Percentiles rank a stretch among this genome's conserved stretches.
These are phyloP conservation scores for Chlorella sp. DNA, from an alignment of 139 green algal species.

Conservation along the genomic window DNA sequence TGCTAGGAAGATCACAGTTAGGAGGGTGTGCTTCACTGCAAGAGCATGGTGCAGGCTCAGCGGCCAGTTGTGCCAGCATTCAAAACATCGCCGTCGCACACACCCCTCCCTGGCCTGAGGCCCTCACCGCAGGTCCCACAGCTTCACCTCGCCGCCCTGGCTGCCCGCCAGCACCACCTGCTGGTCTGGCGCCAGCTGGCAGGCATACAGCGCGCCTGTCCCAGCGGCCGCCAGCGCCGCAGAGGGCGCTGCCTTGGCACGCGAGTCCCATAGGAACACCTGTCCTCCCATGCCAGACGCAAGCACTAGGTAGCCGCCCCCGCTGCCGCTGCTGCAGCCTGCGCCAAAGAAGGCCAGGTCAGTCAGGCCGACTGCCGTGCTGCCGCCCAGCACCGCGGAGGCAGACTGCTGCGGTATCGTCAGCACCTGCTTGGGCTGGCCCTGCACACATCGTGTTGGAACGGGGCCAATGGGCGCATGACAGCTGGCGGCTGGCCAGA, in stretches of 20 bases:
- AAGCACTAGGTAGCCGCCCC: not conserved
- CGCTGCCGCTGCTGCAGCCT: not conserved
- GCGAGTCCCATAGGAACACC: constrained; percentile 34
- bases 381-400: not conserved
- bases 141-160: constrained; percentile 34
- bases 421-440: not conserved
- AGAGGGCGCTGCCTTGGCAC: not conserved
- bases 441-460: not conserved
- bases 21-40: too few relatives aligned
- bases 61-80: too few relatives aligned
- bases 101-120: too few relatives aligned
- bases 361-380: constrained; percentile 20
- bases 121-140: constrained; percentile 35
- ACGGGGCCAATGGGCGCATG: too few relatives aligned
- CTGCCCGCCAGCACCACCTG: constrained; percentile 35
- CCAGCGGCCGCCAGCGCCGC: not conserved
- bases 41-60: too few relatives aligned
- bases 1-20: too few relatives aligned
- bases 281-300: constrained; percentile 19
- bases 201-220: not conserved
- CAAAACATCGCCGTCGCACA: too few relatives aligned
- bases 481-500: too few relatives aligned
- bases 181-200: not conserved
- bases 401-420: not conserved
- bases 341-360: constrained; percentile 26